Percentiles rank a stretch among this genome's conserved stretches.
Conservation (phyloP, 2,329 filamentous ascomycete genomes). For the Exophiala viscosa region DNA sequence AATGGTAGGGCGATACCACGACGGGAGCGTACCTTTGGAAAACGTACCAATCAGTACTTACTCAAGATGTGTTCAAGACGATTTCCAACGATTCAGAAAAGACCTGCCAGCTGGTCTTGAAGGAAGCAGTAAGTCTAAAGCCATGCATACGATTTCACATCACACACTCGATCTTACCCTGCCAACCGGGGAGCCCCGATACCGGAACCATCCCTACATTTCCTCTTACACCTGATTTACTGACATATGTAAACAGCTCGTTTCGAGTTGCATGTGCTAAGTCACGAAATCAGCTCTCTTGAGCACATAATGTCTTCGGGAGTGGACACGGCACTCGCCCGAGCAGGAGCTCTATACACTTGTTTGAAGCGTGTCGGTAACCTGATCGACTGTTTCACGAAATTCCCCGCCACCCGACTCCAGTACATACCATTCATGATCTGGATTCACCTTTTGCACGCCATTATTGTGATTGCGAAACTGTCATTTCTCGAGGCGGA, state of each 20-base stretch:
- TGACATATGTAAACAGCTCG: neutral
- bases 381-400: slow-evolving; percentile 51
- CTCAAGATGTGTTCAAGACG: slow-evolving; percentile 45
- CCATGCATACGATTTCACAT: neutral
- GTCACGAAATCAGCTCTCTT: slow-evolving; percentile 29
- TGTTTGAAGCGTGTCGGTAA: slow-evolving; percentile 47
- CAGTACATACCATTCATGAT: slow-evolving; percentile 47
- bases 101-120: slow-evolving; percentile 3
- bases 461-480: slow-evolving; percentile 30
- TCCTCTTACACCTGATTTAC: neutral
- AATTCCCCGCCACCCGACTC: slow-evolving; percentile 42
- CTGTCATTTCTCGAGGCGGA: slow-evolving; percentile 29
- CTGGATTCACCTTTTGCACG: slow-evolving; percentile 49
- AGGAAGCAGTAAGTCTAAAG: slow-evolving; percentile 6
- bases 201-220: neutral
- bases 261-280: slow-evolving; percentile 7
- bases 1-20: slow-evolving; percentile 41
- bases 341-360: slow-evolving; percentile 40
- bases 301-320: slow-evolving; percentile 31
- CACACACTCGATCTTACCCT: neutral
- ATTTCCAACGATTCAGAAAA: slow-evolving; percentile 34
- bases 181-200: neutral
- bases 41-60: slow-evolving; percentile 28
- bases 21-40: slow-evolving; percentile 14
- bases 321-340: slow-evolving; percentile 40